A percentile compares a stretch with the other conserved stretches of the same genome.
Conservation (phyloP, 1,139 yeast genomes). For the Blastobotrys illinoisensis region DNA sequence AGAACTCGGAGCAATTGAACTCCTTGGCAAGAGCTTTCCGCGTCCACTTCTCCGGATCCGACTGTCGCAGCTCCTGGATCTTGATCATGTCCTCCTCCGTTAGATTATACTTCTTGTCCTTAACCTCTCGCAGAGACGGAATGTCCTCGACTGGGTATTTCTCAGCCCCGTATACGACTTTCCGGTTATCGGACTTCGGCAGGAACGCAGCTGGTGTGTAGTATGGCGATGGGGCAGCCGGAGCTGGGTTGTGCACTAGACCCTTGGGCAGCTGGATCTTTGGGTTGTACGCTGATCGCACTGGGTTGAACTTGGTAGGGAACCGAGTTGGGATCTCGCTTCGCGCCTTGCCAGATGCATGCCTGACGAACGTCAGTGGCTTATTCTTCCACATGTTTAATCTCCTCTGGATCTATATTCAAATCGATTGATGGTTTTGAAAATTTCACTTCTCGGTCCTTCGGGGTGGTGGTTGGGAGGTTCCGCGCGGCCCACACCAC, state of each 20-base stretch:
- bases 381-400: not conserved
- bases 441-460: not conserved
- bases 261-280: slow-evolving; percentile 36
- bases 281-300: slow-evolving; percentile 38
- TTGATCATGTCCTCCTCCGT: slow-evolving; percentile 56
- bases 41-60: slow-evolving; percentile 63
- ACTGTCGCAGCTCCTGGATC: slow-evolving; percentile 54
- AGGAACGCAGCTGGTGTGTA: slow-evolving; percentile 70
- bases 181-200: slow-evolving; percentile 60
- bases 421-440: not conserved
- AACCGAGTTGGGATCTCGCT: slow-evolving; percentile 25
- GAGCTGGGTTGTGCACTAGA: slow-evolving; percentile 38
- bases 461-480: not conserved
- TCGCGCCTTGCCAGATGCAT: slow-evolving; percentile 9
- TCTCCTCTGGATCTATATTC: not conserved
- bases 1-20: slow-evolving; percentile 51
- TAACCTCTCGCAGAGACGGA: slow-evolving; percentile 32
- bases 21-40: slow-evolving; percentile 61
- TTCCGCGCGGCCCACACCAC: not conserved
- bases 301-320: slow-evolving; percentile 39
- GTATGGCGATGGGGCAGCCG: slow-evolving; percentile 48
- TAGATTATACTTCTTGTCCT: slow-evolving; percentile 52
- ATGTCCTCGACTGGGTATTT: slow-evolving; percentile 29
- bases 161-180: slow-evolving; percentile 29
- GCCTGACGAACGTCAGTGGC: slow-evolving; percentile 1